phyloP scores from a whole-genome alignment of 768 basidiomycete genomes.

The Hirschioporus abietinus region DNA sequence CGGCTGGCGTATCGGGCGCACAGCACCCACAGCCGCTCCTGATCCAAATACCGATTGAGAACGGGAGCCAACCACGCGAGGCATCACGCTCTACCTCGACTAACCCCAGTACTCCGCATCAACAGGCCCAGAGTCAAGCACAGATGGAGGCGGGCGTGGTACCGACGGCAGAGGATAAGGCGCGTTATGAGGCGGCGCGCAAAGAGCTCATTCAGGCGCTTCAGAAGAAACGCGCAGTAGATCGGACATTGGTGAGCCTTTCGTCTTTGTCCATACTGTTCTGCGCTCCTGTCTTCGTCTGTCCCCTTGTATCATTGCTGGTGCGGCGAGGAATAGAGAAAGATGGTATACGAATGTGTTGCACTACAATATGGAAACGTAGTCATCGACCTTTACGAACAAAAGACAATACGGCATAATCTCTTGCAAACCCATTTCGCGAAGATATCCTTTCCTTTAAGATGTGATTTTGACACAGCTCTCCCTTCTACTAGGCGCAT shows the following conservation, averaged over 20 bases:
- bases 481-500: slow-evolving; percentile 46
- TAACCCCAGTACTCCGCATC: neutral
- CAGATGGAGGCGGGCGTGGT: slow-evolving; percentile 15
- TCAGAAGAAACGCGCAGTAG: slow-evolving; percentile 66
- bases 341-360: too few species aligned
- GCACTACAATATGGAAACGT: too few species aligned
- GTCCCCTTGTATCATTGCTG: too few species aligned
- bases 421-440: too few species aligned
- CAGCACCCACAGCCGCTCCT: neutral
- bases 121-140: neutral
- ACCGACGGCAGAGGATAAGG: slow-evolving; percentile 60
- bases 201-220: slow-evolving; percentile 72
- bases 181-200: slow-evolving; percentile 65
- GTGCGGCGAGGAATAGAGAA: neutral
- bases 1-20: neutral
- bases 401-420: too few species aligned
- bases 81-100: neutral
- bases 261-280: neutral
- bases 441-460: neutral
- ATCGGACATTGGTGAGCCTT: slow-evolving; percentile 66
- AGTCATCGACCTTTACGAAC: too few species aligned
- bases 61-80: neutral
- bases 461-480: neutral
- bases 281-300: too few species aligned
- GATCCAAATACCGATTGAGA: neutral